These are phyloP conservation scores for Collybia nuda DNA, from an alignment of 768 basidiomycete genomes.

Conservation along the genomic window DNA sequence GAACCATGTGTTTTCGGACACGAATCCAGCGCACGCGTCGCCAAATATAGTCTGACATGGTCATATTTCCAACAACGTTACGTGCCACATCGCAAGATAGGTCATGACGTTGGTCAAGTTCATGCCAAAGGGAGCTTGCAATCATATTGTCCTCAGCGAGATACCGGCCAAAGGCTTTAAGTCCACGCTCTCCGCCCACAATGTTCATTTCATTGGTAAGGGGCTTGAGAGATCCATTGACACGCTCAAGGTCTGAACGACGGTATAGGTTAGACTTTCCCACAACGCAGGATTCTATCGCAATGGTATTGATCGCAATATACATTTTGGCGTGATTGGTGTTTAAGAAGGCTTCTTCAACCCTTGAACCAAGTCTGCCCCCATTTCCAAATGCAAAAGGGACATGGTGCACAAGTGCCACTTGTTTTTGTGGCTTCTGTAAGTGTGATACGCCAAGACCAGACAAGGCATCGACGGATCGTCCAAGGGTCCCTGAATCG, in stretches of 20 bases:
- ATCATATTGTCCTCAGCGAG: constrained; percentile 99
- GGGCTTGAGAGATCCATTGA: constrained; percentile 67
- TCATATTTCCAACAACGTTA: constrained; percentile 89
- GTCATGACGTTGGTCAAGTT: constrained; percentile 84
- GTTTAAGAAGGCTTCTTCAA: constrained; percentile 95
- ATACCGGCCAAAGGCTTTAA: constrained; percentile 82
- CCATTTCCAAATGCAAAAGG: constrained; percentile 83
- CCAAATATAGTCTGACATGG: constrained; percentile 80
- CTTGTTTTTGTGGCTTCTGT: constrained; percentile 31
- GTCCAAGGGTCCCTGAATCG: constrained; percentile 74
- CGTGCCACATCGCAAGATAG: constrained; percentile 88
- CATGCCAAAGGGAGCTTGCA: constrained; percentile 89
- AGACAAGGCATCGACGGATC: constrained; percentile 78
- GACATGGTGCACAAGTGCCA: constrained; percentile 93
- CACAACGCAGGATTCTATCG: constrained; percentile 92
- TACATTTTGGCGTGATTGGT: constrained; percentile 99
- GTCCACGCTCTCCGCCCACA: constrained; percentile 42
- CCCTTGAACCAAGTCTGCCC: constrained; percentile 68
- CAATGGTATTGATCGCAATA: constrained; percentile 86
- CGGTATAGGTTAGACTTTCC: constrained; percentile 96
- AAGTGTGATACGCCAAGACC: constrained; percentile 26
- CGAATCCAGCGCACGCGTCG: constrained; percentile 95
- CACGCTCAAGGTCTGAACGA: constrained; percentile 79
- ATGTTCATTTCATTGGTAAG: constrained; percentile 14
- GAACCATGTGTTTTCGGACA: constrained; percentile 92